Percentiles rank a stretch among this genome's conserved stretches.
phyloP scores from a whole-genome alignment of 208 protist genomes.

The Angomonas ambiguus region DNA sequence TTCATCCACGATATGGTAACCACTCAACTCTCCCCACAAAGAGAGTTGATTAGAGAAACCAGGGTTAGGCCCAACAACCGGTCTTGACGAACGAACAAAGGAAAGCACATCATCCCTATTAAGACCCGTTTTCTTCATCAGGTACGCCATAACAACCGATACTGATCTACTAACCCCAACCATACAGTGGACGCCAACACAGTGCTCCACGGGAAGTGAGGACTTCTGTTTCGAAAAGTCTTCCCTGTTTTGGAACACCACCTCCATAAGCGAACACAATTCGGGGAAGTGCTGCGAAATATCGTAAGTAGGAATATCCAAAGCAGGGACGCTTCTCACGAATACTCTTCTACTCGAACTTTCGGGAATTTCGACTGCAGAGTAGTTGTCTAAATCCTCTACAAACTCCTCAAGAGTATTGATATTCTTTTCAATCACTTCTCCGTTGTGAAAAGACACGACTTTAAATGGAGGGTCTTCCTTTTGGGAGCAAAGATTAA shows the following conservation, averaged over 20 bases:
- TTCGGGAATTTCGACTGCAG: constrained; percentile 13
- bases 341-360: constrained; percentile 44
- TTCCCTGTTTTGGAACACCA: constrained; percentile 39
- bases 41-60: constrained; percentile 69
- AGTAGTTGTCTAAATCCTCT: constrained; percentile 39
- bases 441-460: constrained; percentile 24
- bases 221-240: neutral
- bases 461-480: constrained; percentile 53
- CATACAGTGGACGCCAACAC: constrained; percentile 79
- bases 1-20: constrained; percentile 54
- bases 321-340: constrained; percentile 53
- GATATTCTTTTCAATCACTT: constrained; percentile 16
- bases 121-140: constrained; percentile 66
- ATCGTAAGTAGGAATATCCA: constrained; percentile 68
- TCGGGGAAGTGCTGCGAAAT: constrained; percentile 67
- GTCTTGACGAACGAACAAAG: constrained; percentile 46
- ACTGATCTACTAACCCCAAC: constrained; percentile 83
- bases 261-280: constrained; percentile 55
- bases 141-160: constrained; percentile 75
- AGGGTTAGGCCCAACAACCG: constrained; percentile 67
- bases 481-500: constrained; percentile 57
- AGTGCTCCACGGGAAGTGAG: constrained; percentile 11
- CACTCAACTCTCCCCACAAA: constrained; percentile 42
- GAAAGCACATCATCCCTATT: constrained; percentile 48
- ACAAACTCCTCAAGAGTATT: constrained; percentile 41